Evolutionary conservation across 805 yeast species (phyloP).

Genomic region (Hanseniaspora vineae): DNA sequence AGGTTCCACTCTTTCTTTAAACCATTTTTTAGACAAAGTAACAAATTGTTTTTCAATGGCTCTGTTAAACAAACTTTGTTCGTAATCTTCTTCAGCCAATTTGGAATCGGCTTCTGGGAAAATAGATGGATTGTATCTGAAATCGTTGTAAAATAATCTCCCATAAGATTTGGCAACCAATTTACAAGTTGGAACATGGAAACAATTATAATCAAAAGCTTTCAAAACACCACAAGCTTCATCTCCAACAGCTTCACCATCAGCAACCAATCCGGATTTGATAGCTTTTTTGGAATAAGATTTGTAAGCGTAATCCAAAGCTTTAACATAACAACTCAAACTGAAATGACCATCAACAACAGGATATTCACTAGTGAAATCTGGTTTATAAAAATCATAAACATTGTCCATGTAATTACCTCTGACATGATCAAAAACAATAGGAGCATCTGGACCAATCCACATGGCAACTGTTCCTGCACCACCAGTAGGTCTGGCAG

Average conservation of each 20-base stretch:
- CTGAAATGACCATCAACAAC: slow-evolving; percentile 96
- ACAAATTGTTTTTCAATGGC: slow-evolving; percentile 76
- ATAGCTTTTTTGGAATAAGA: slow-evolving; percentile 67
- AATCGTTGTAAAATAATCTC: slow-evolving; percentile 82
- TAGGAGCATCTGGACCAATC: slow-evolving; percentile 96
- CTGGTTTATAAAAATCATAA: slow-evolving; percentile 96
- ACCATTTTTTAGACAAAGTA: slow-evolving; percentile 55
- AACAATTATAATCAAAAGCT: slow-evolving; percentile 81
- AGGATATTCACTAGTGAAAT: slow-evolving; percentile 92
- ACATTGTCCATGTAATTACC: slow-evolving; percentile 95
- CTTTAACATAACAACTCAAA: slow-evolving; percentile 83
- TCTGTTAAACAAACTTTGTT: slow-evolving; percentile 68
- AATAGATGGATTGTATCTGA: slow-evolving; percentile 49
- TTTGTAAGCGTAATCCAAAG: slow-evolving; percentile 77
- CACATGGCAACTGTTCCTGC: slow-evolving; percentile 92
- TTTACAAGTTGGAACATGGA: slow-evolving; percentile 98
- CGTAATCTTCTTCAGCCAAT: slow-evolving; percentile 49
- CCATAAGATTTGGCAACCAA: slow-evolving; percentile 87
- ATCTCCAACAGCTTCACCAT: slow-evolving; percentile 28
- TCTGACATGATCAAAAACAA: slow-evolving; percentile 78
- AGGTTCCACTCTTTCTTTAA: slow-evolving; percentile 61
- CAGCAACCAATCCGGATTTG: slow-evolving; percentile 33
- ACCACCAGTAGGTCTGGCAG: slow-evolving; percentile 99
- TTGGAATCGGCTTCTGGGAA: slow-evolving; percentile 46
- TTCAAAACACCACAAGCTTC: slow-evolving; percentile 54